These are phyloP conservation scores for Abelmoschus esculentus DNA, from an alignment of 345 rosid genomes.

Conservation along the genomic window DNA sequence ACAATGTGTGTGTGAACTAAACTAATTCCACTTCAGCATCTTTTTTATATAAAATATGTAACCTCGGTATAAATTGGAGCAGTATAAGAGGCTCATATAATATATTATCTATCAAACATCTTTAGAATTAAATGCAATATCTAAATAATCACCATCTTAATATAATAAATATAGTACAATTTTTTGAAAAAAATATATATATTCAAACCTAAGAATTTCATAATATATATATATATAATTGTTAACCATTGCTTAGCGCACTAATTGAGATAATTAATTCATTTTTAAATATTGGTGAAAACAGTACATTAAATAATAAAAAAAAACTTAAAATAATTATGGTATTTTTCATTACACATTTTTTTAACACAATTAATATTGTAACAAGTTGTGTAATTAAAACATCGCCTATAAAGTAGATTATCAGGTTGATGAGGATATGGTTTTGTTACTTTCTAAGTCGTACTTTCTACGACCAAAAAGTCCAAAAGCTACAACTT, in stretches of 20 bases:
- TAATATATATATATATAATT: neutral
- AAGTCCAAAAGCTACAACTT: constrained; percentile 5
- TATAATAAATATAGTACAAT: neutral
- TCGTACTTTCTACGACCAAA: neutral
- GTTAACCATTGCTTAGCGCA: neutral
- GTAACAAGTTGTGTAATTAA: neutral
- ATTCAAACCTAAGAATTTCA: neutral
- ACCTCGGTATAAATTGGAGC: neutral
- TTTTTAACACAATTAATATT: neutral
- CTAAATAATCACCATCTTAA: neutral
- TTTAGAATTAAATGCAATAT: neutral
- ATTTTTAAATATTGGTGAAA: too few relatives aligned
- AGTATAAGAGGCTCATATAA: neutral
- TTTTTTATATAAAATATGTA: neutral
- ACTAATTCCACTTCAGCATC: neutral
- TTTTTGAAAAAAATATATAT: neutral
- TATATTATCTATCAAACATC: neutral
- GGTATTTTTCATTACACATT: neutral
- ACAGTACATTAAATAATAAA: too few relatives aligned
- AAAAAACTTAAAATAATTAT: too few relatives aligned
- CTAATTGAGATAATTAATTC: too few relatives aligned
- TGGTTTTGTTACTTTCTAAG: neutral
- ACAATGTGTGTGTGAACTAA: neutral
- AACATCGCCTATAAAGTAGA: neutral
- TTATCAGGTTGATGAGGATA: neutral